phyloP scores from a whole-genome alignment of 108 stramenopile species.

The Cyclotella choctawhatcheeana region DNA sequence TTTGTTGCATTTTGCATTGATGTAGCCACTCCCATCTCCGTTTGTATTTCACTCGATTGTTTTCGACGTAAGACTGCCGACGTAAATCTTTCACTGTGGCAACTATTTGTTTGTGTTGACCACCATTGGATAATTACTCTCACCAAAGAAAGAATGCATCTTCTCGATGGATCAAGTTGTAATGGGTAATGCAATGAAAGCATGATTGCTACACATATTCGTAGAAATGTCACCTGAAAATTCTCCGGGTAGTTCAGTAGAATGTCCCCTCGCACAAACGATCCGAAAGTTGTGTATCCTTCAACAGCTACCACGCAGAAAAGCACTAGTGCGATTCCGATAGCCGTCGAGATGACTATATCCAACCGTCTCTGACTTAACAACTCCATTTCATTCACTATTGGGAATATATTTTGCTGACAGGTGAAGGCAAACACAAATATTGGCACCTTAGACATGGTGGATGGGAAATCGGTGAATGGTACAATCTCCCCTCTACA shows the following conservation, averaged over 20 bases:
- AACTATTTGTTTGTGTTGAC: slow-evolving; percentile 1
- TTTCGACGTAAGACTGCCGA: slow-evolving; percentile 1
- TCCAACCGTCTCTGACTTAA: slow-evolving; percentile 54
- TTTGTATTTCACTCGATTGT: slow-evolving; percentile 2
- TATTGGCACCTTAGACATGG: slow-evolving; percentile 58
- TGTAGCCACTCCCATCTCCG: not conserved
- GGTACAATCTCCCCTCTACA: slow-evolving; percentile 46
- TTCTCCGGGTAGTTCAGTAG: slow-evolving; percentile 68
- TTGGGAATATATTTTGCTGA: slow-evolving; percentile 80
- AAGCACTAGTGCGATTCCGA: slow-evolving; percentile 52
- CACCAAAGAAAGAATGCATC: slow-evolving; percentile 55
- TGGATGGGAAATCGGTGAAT: slow-evolving; percentile 35
- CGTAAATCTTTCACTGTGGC: not conserved
- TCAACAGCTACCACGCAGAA: slow-evolving; percentile 61
- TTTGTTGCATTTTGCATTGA: not conserved
- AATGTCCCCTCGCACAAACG: slow-evolving; percentile 62
- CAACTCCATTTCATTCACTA: slow-evolving; percentile 68
- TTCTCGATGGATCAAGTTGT: slow-evolving; percentile 59
- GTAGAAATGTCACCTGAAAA: slow-evolving; percentile 53
- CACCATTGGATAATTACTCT: slow-evolving; percentile 26
- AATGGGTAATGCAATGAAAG: slow-evolving; percentile 69
- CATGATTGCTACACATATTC: slow-evolving; percentile 69
- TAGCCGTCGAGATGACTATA: slow-evolving; percentile 52
- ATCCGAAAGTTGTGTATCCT: slow-evolving; percentile 75
- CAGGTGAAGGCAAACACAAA: slow-evolving; percentile 82